Evolutionary conservation across 106 monocot species (phyloP).

Genomic region (Apostasia shenzhenica): DNA sequence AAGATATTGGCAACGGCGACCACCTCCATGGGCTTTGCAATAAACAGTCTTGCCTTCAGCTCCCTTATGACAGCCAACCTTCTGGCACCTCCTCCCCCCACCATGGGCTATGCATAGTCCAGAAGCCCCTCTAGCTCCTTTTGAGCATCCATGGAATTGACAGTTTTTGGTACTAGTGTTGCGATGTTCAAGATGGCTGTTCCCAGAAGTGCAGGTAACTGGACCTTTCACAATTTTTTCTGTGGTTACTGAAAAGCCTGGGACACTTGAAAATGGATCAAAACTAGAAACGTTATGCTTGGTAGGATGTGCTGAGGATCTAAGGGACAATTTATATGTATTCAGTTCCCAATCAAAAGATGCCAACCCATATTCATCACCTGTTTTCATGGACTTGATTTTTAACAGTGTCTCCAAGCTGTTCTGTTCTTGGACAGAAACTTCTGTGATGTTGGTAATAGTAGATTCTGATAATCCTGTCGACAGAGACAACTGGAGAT

Average conservation of each 20-base stretch:
- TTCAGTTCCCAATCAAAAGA: slow-evolving; percentile 28
- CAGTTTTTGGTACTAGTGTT: slow-evolving; percentile 25
- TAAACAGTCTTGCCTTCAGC: slow-evolving; percentile 41
- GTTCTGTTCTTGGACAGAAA: slow-evolving; percentile 9
- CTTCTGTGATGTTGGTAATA: slow-evolving; percentile 16
- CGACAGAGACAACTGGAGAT: slow-evolving; percentile 44
- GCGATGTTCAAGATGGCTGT: slow-evolving; percentile 20
- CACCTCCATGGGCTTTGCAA: slow-evolving; percentile 55
- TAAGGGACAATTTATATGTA: background rate
- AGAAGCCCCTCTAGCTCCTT: slow-evolving; percentile 52
- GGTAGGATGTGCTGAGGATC: background rate
- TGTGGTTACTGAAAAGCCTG: slow-evolving; percentile 14
- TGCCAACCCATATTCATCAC: slow-evolving; percentile 35
- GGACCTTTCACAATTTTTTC: slow-evolving; percentile 9
- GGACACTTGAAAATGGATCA: slow-evolving; percentile 12
- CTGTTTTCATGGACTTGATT: slow-evolving; percentile 13
- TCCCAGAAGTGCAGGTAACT: slow-evolving; percentile 32
- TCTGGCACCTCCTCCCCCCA: slow-evolving; percentile 50
- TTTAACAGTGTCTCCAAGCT: slow-evolving; percentile 9
- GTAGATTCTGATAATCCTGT: slow-evolving; percentile 38
- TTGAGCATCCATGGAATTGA: slow-evolving; percentile 42
- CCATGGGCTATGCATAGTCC: slow-evolving; percentile 56
- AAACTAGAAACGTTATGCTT: background rate
- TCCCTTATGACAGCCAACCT: slow-evolving; percentile 36
- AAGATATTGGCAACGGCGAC: slow-evolving; percentile 38